Evolutionary conservation across 1,284 basidiomycete genomes (phyloP).

Genomic region (Tylopilus sp.): DNA sequence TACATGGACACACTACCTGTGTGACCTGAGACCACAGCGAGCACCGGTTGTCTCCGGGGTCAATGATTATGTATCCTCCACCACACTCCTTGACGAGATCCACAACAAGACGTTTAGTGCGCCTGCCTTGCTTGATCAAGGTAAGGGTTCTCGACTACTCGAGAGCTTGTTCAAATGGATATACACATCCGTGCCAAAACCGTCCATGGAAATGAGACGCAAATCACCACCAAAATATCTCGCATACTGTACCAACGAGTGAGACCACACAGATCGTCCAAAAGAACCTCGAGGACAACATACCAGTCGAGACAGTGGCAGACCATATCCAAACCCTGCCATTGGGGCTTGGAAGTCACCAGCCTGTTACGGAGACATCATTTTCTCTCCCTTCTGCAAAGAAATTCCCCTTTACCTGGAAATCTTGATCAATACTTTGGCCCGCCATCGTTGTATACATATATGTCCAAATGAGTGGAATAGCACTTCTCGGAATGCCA

Average conservation of each 20-base stretch:
- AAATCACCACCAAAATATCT: slow-evolving; percentile 96
- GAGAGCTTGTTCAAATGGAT: slow-evolving; percentile 87
- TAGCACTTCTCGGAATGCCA: slow-evolving; percentile 89
- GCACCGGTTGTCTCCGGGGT: too few relatives aligned
- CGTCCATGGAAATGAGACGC: slow-evolving; percentile 95
- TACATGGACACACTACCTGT: neutral
- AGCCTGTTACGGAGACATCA: slow-evolving; percentile 36
- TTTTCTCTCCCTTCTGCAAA: neutral
- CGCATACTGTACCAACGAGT: slow-evolving; percentile 63
- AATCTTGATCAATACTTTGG: slow-evolving; percentile 83
- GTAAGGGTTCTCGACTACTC: slow-evolving; percentile 74
- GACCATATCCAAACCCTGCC: slow-evolving; percentile 95
- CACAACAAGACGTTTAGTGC: neutral
- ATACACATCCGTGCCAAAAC: slow-evolving; percentile 89
- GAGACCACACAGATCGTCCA: neutral
- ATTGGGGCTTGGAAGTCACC: slow-evolving; percentile 97
- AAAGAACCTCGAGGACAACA: slow-evolving; percentile 26
- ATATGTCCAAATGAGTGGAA: slow-evolving; percentile 97
- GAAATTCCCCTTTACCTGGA: slow-evolving; percentile 40
- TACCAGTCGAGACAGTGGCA: slow-evolving; percentile 86
- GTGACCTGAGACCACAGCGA: neutral
- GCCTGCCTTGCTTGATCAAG: slow-evolving; percentile 32
- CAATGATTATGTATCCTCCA: too few relatives aligned
- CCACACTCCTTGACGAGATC: neutral
- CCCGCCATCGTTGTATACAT: slow-evolving; percentile 98